A percentile compares a stretch with the other conserved stretches of the same genome.
These are phyloP conservation scores for Metarhizium anisopliae DNA, from an alignment of 2,329 filamentous ascomycete genomes.

Conservation along the genomic window DNA sequence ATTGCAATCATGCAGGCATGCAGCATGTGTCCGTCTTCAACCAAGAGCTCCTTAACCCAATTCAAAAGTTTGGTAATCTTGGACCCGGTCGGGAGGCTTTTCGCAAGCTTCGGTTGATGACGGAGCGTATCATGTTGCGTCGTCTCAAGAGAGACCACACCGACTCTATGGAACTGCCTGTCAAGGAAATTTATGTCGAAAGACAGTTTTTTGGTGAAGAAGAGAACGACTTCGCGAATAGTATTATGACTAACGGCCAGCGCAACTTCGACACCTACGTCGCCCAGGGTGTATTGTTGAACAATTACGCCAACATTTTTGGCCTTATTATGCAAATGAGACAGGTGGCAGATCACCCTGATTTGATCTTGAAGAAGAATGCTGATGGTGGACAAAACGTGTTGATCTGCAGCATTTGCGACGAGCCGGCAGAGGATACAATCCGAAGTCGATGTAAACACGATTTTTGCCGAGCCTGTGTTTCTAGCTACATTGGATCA, in stretches of 20 bases:
- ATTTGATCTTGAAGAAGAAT: slow-evolving; percentile 85
- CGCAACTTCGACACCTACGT: slow-evolving; percentile 95
- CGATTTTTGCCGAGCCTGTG: slow-evolving; percentile 47
- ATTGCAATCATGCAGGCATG: slow-evolving; percentile 44
- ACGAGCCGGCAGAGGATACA: slow-evolving; percentile 91
- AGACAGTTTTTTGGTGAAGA: slow-evolving; percentile 96
- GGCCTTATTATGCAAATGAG: slow-evolving; percentile 99
- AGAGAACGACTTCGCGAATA: slow-evolving; percentile 89
- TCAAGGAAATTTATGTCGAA: slow-evolving; percentile 86
- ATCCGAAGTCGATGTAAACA: slow-evolving; percentile 89
- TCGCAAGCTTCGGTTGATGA: slow-evolving; percentile 75
- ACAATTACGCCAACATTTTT: slow-evolving; percentile 99
- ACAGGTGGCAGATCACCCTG: slow-evolving; percentile 92
- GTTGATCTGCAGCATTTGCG: slow-evolving; percentile 87
- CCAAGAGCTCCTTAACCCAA: slow-evolving; percentile 86
- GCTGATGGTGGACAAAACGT: slow-evolving; percentile 81
- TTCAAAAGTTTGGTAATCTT: slow-evolving; percentile 51
- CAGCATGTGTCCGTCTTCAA: slow-evolving; percentile 63
- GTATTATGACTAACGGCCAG: slow-evolving; percentile 86
- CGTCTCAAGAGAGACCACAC: slow-evolving; percentile 91
- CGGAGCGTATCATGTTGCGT: slow-evolving; percentile 89
- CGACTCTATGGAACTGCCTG: slow-evolving; percentile 89
- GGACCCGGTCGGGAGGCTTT: slow-evolving; percentile 63
- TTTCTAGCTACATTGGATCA: slow-evolving; percentile 55
- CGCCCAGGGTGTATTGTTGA: slow-evolving; percentile 82